A percentile compares a stretch with the other conserved stretches of the same genome.
phyloP scores from a whole-genome alignment of 2,329 filamentous ascomycete species.

The Penicillium oxalicum region DNA sequence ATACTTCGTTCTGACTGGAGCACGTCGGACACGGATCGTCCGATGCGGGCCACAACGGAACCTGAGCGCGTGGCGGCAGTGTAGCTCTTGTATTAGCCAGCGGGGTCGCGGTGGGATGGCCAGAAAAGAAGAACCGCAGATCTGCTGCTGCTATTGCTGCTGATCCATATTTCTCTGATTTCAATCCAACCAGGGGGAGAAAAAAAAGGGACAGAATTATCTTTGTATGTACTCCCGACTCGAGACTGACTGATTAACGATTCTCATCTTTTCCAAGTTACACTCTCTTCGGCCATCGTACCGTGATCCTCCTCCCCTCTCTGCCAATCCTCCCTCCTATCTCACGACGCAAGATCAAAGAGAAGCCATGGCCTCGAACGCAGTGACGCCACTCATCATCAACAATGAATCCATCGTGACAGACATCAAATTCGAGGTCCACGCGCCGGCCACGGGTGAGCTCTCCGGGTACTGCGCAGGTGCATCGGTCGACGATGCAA shows the following conservation, averaged over 20 bases:
- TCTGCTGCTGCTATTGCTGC: background rate
- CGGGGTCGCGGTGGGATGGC: no score
- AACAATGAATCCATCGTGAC: slow-evolving; percentile 40
- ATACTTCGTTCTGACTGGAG: no score
- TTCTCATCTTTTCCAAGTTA: background rate
- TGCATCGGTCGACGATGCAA: slow-evolving; percentile 51
- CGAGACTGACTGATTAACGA: background rate
- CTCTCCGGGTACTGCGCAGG: slow-evolving; percentile 51
- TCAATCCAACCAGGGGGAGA: no score
- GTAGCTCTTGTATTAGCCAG: background rate
- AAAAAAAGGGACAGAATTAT: no score
- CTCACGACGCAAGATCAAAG: background rate
- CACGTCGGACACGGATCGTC: no score
- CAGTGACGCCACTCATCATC: slow-evolving; percentile 38
- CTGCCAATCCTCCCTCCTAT: background rate
- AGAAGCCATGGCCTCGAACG: slow-evolving; percentile 12
- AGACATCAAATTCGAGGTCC: slow-evolving; percentile 44
- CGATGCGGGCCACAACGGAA: no score
- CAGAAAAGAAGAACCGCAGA: no score
- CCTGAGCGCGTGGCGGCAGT: no score
- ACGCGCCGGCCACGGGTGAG: slow-evolving; percentile 51
- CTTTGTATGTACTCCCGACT: background rate
- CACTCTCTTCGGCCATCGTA: background rate
- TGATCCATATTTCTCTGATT: background rate
- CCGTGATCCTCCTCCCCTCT: slow-evolving; percentile 4